Evolutionary conservation across 1,284 basidiomycete species (phyloP).

Genomic region (Dichomitus squalens): DNA sequence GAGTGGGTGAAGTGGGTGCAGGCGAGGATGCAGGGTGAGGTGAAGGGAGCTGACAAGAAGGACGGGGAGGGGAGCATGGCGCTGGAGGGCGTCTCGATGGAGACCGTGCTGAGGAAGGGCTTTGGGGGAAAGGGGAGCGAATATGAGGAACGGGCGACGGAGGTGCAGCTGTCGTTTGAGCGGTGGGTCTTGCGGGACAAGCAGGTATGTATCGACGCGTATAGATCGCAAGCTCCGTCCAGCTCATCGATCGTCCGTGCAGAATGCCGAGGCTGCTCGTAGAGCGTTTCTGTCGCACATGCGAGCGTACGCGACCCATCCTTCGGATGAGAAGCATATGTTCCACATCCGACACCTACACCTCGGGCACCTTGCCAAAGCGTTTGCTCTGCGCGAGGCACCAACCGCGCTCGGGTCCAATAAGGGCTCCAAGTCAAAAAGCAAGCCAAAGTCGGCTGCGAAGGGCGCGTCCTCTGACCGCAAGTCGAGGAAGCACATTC

Average conservation of each 20-base stretch:
- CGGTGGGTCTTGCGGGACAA: conserved; percentile 85
- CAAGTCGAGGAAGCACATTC: conserved; percentile 22
- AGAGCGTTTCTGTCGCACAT: conserved; percentile 91
- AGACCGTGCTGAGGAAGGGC: conserved; percentile 75
- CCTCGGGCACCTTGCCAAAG: conserved; percentile 95
- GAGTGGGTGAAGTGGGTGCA: conserved; percentile 92
- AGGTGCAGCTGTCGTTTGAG: conserved; percentile 95
- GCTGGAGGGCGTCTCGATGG: conserved; percentile 65
- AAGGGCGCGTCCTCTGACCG: conserved; percentile 20
- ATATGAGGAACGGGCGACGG: conserved; percentile 91
- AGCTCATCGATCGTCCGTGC: not conserved
- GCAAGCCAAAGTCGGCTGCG: conserved; percentile 14
- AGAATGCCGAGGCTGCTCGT: conserved; percentile 82
- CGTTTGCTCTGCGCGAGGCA: conserved; percentile 94
- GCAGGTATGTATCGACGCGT: conserved; percentile 50
- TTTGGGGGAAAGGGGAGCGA: conserved; percentile 85
- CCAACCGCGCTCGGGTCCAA: conserved; percentile 64
- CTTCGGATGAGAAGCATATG: conserved; percentile 91
- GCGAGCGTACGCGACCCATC: conserved; percentile 97
- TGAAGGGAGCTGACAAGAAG: conserved; percentile 21
- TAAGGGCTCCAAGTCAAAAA: conserved; percentile 24
- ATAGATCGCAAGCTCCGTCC: not conserved
- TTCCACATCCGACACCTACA: conserved; percentile 96
- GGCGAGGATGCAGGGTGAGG: conserved; percentile 67
- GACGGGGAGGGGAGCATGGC: conserved; percentile 44